Base-by-base conservation (phyloP, 2,329 filamentous ascomycete species). In the Cladosporium halotolerans region DNA sequence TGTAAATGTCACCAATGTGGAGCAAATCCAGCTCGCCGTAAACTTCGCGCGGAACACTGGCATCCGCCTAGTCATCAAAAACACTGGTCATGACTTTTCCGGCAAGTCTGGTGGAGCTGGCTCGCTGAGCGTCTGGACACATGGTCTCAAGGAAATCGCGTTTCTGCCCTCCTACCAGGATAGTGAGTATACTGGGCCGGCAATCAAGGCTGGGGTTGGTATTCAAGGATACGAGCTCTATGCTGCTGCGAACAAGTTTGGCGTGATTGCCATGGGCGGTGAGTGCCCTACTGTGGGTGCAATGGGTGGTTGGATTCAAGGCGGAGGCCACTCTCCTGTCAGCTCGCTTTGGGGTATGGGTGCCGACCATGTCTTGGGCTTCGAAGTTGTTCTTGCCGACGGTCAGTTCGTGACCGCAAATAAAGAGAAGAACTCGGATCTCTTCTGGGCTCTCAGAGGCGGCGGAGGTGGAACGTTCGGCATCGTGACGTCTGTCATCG, bases 361-460 rank as follows among this genome's bases (percentile, higher is more conserved):
- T 18, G 59, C 59, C 4, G 60, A 62, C 42, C 54, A 63, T 19
- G 56, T 53, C 13, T 42, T 62, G n/a, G 36, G 34, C 19, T 45
- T 53, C 9, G 36, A 42, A 9, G 36, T 36, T 13, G 43, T 46
- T n/a, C 38, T 34, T 4, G 34, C 36, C 5, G 36, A 46, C 18
- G 43, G 43, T 41, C 23, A 38, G 14, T 47, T 34, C n/a, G 31
- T 34, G 9, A 42, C 40, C 9, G 50, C 42, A 7, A 53, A 53
- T 23, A 32, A 57, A 2, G 52, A 49, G 10, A 46, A 57, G 9
- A 54, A 62, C 50, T 38, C 57, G 4, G 64, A 66, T 42, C 56
- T 66, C 19, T 65, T 62, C 57, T 66, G 60, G 54, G 63, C 62
- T 16, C 53, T 66, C n/a, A 55, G 54, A 42, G 81, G 80, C 9